A percentile compares a stretch with the other conserved stretches of the same genome.
Conservation (phyloP, 2,329 filamentous ascomycete species). For the Fusarium protoensiforme region DNA sequence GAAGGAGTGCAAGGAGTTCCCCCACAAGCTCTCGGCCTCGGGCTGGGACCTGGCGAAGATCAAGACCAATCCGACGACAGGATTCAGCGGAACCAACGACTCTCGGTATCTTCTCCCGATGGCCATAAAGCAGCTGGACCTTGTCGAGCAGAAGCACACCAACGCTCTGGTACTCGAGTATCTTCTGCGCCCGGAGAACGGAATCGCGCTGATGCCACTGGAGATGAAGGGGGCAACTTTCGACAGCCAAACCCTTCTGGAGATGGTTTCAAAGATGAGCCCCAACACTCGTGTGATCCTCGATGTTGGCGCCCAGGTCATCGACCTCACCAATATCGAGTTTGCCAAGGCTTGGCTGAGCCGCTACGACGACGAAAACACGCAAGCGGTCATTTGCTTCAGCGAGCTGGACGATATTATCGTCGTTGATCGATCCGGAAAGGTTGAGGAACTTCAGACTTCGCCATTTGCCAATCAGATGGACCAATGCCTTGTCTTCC, state of each 20-base stretch:
- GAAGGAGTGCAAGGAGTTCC: slow-evolving; percentile 71
- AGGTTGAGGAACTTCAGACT: slow-evolving; percentile 60
- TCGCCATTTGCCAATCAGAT: slow-evolving; percentile 69
- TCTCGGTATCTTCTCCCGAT: slow-evolving; percentile 68
- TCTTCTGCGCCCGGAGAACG: slow-evolving; percentile 66
- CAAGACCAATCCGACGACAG: slow-evolving; percentile 64
- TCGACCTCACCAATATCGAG: slow-evolving; percentile 69
- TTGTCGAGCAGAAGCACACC: slow-evolving; percentile 67
- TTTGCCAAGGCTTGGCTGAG: slow-evolving; percentile 66
- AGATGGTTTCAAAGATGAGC: slow-evolving; percentile 49
- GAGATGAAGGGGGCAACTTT: not conserved
- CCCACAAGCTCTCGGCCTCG: slow-evolving; percentile 70
- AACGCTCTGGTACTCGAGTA: slow-evolving; percentile 74
- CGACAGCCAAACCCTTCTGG: slow-evolving; percentile 56
- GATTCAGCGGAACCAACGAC: slow-evolving; percentile 79
- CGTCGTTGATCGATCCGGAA: slow-evolving; percentile 61
- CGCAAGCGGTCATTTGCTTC: slow-evolving; percentile 65
- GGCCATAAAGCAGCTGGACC: slow-evolving; percentile 65
- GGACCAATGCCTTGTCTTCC: slow-evolving; percentile 71
- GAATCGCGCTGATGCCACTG: slow-evolving; percentile 8
- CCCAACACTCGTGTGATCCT: slow-evolving; percentile 68
- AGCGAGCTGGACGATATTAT: slow-evolving; percentile 64
- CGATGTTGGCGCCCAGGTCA: slow-evolving; percentile 76
- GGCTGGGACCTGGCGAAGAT: slow-evolving; percentile 72
- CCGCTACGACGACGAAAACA: not conserved